These are phyloP conservation scores for Zasmidium citrigriseum DNA, from an alignment of 2,329 filamentous ascomycete species.

Conservation along the genomic window DNA sequence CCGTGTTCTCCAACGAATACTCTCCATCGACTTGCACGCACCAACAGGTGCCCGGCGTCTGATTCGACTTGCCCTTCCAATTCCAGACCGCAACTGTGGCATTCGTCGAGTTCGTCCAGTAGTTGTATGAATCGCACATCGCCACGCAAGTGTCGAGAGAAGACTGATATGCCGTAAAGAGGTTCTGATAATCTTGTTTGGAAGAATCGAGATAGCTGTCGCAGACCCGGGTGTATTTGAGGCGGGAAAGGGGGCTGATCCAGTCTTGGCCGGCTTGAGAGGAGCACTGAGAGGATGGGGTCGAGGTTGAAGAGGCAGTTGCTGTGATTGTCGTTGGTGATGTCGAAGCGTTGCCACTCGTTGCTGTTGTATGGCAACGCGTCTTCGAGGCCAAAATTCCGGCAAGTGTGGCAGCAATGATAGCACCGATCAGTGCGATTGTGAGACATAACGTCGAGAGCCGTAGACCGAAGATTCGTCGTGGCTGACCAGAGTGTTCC, in stretches of 20 bases:
- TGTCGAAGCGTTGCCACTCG: background rate
- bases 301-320: background rate
- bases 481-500: background rate
- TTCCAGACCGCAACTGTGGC: background rate
- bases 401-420: background rate
- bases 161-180: background rate
- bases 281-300: background rate
- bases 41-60: background rate
- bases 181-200: background rate
- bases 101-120: background rate
- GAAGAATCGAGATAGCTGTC: background rate
- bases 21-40: background rate
- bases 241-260: background rate
- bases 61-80: background rate
- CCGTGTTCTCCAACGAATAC: background rate
- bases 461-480: background rate
- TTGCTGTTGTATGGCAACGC: background rate
- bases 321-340: background rate
- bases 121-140: slow-evolving; percentile 1
- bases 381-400: background rate
- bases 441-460: background rate
- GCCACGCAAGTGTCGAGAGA: background rate
- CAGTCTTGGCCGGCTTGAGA: background rate
- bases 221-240: background rate
- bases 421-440: background rate